Base-by-base conservation (phyloP, 768 basidiomycete species). In the Lentinula aciculospora region DNA sequence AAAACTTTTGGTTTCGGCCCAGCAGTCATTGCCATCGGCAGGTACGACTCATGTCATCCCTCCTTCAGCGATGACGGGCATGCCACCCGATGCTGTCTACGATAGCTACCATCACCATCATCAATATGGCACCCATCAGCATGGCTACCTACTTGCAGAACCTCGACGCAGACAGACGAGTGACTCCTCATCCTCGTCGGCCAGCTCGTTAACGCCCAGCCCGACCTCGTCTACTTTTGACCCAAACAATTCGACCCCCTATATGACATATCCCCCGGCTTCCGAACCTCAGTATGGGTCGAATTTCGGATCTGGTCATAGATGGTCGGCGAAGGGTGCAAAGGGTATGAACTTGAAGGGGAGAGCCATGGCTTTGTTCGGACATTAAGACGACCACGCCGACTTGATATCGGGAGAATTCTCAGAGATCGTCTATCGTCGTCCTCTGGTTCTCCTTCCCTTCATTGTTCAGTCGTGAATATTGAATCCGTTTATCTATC, bases 141-240 rank as follows among this genome's bases (percentile, higher is more conserved):
- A 37, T 36, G 23, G 19, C 4, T n/a, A 53, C 27, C 4, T 23
- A 7, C 51, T 21, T 27, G 13, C 36, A 4, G 21, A 53, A 25
- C 36, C 51, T 8, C 32, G 34, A 12, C 34, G 34, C 5, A 37
- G 36, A 12, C 34, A 25, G 3, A 13, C 32, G 19, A 25, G 23
- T 12, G 23, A 21, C 15, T 53, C 51, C 15, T 36, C 49, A 21
- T 50, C 49, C 4, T 50, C 49, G 49, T 50, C 32, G 21, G 23
- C 51, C 25, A 36, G 19, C 31, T 51, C 49, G 49, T 51, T 31
- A 23, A 51, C 31, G 3, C 54, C 54, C 3, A 56, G 40, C 23
- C 54, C 44, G 39, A 46, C 44, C 19, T 56, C 54, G 28, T 44
- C 29, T 29, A 56, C 54, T 7, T 56, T 56, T 44, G 54, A 42